These are phyloP conservation scores for Immersiporthe knoxdaviesiana DNA, from an alignment of 2,329 filamentous ascomycete species.

Conservation along the genomic window DNA sequence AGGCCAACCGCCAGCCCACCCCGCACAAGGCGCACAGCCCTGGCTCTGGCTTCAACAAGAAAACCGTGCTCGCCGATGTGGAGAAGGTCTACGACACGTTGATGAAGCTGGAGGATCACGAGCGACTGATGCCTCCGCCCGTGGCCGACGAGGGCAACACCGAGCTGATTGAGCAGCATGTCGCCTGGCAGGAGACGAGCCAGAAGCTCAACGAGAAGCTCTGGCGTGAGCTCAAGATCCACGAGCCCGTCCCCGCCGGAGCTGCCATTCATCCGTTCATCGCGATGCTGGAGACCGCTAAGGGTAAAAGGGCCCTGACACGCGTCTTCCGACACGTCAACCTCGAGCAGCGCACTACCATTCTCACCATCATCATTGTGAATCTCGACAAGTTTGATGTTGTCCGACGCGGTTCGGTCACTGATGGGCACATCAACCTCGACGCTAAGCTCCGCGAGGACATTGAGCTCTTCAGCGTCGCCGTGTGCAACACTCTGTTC, in stretches of 20 bases:
- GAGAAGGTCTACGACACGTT: constrained; percentile 85
- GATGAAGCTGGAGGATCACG: constrained; percentile 94
- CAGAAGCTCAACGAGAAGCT: constrained; percentile 76
- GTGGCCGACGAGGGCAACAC: constrained; percentile 66
- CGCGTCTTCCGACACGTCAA: constrained; percentile 93
- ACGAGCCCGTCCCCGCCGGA: constrained; percentile 79
- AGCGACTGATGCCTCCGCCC: constrained; percentile 72
- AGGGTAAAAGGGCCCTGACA: constrained; percentile 95
- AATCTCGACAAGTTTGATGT: constrained; percentile 93
- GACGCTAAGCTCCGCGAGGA: constrained; percentile 82
- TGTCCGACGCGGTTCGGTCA: constrained; percentile 77
- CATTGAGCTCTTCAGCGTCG: constrained; percentile 84
- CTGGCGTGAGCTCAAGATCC: constrained; percentile 87
- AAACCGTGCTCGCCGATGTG: constrained; percentile 81
- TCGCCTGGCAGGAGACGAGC: constrained; percentile 77
- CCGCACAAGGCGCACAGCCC: constrained; percentile 46
- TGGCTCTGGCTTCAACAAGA: constrained; percentile 69
- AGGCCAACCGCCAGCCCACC: constrained; percentile 56
- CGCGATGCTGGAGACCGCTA: constrained; percentile 88
- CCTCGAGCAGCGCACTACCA: constrained; percentile 89
- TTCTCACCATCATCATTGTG: constrained; percentile 93
- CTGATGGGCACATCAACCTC: constrained; percentile 71
- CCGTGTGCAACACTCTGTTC: constrained; percentile 89
- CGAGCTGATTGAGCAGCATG: constrained; percentile 72
- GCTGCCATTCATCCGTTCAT: constrained; percentile 91